Conservation (phyloP, 345 rosid genomes). For the Combretum micranthum region DNA sequence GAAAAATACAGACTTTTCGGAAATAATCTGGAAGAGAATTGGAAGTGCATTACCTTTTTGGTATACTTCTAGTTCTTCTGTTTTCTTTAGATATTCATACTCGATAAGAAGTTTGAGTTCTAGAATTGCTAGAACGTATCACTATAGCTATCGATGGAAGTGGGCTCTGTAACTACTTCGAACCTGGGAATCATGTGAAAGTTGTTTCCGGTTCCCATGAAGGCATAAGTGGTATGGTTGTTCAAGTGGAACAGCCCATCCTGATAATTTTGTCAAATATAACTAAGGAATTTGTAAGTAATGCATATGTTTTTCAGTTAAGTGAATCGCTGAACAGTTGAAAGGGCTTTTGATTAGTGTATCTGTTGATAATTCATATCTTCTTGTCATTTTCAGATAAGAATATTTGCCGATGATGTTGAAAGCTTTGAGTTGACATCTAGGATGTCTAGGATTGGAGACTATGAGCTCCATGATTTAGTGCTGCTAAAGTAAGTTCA, state of each 20-base stretch:
- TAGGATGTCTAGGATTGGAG: constrained; percentile 79
- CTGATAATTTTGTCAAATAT: constrained; percentile 85
- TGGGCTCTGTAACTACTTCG: constrained; percentile 91
- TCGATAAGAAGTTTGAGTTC: too few relatives aligned
- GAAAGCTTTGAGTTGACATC: constrained; percentile 95
- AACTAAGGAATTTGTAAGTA: constrained; percentile 79
- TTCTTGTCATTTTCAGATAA: constrained; percentile 42
- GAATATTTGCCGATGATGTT: constrained; percentile 90
- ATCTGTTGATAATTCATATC: constrained; percentile 2
- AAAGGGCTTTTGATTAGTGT: too few relatives aligned
- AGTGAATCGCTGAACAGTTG: too few relatives aligned
- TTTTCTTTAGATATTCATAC: too few relatives aligned
- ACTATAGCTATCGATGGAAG: constrained; percentile 77
- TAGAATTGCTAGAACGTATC: too few relatives aligned
- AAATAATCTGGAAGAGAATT: too few relatives aligned
- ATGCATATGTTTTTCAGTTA: neutral
- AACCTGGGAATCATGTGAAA: constrained; percentile 97
- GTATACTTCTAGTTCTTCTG: too few relatives aligned
- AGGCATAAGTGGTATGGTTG: constrained; percentile 97
- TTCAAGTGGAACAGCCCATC: constrained; percentile 92
- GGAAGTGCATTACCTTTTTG: too few relatives aligned
- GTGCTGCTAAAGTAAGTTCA: constrained; percentile 80
- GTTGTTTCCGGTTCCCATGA: constrained; percentile 87
- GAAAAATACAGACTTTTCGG: too few relatives aligned
- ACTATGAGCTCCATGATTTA: constrained; percentile 94